Percentiles rank a stretch among this genome's conserved stretches.
These are phyloP conservation scores for Capsicum pubescens DNA, from an alignment of 257 asterid genomes.

Conservation along the genomic window DNA sequence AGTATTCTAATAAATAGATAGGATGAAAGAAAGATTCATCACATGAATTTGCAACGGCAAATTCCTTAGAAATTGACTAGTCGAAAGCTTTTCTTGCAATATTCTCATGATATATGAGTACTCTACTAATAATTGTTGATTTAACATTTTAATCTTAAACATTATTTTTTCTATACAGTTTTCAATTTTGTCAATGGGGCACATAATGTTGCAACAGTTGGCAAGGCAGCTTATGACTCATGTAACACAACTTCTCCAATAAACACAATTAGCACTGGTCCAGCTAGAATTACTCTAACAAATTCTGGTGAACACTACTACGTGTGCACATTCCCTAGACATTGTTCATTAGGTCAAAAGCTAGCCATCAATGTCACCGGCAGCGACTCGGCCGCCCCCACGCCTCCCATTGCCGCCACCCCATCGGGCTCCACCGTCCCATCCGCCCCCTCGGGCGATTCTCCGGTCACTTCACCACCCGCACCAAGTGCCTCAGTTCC, in stretches of 20 bases:
- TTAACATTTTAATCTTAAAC: not conserved
- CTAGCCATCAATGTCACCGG: slow-evolving; percentile 70
- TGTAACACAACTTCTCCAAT: slow-evolving; percentile 54
- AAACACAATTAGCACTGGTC: slow-evolving; percentile 43
- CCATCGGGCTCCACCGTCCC: slow-evolving; percentile 36
- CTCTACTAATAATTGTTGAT: not conserved
- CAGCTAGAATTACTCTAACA: slow-evolving; percentile 64
- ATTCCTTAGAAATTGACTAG: not conserved
- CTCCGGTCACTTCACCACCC: slow-evolving; percentile 34
- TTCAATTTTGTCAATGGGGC: slow-evolving; percentile 64
- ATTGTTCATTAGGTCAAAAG: slow-evolving; percentile 66
- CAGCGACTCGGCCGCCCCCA: slow-evolving; percentile 34
- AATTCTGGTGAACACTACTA: slow-evolving; percentile 67
- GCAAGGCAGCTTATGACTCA: slow-evolving; percentile 51
- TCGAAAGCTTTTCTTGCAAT: no score
- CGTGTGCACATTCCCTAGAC: slow-evolving; percentile 60
- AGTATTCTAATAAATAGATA: no score
- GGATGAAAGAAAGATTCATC: no score
- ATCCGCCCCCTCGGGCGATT: slow-evolving; percentile 22
- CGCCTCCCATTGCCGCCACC: slow-evolving; percentile 36
- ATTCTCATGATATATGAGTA: not conserved
- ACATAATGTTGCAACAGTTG: slow-evolving; percentile 60
- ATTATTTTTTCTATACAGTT: slow-evolving; percentile 44
- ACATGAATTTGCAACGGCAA: no score
- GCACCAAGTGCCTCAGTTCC: slow-evolving; percentile 52